A percentile compares a stretch with the other conserved stretches of the same genome.
These are phyloP conservation scores for Pythium grandisporangium DNA, from an alignment of 352 stramenopile species.

Conservation along the genomic window DNA sequence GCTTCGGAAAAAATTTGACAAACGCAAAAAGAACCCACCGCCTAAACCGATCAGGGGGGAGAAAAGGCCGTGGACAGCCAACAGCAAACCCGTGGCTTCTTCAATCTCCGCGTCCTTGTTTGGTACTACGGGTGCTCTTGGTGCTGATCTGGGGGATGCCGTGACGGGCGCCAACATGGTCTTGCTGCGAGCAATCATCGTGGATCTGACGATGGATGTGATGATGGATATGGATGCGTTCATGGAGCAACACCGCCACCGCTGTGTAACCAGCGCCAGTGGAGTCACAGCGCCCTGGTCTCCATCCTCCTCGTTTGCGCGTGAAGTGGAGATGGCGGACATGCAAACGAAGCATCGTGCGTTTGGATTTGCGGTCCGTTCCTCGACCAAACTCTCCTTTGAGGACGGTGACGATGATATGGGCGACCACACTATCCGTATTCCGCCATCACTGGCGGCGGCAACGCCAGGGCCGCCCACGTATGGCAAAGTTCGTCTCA, in stretches of 20 bases:
- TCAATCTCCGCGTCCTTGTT: too few species aligned
- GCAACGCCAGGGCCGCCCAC: constrained; percentile 3
- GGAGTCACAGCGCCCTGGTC: constrained; percentile 27
- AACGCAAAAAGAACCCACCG: too few species aligned
- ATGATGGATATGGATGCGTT: constrained; percentile 51
- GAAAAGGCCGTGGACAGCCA: too few species aligned
- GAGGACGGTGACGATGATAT: constrained; percentile 2
- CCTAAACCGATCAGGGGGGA: too few species aligned
- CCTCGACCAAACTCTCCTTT: constrained; percentile 1
- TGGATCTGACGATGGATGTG: constrained; percentile 41
- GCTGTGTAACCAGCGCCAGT: constrained; percentile 16
- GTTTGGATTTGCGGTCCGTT: constrained; percentile 20
- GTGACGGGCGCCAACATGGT: constrained; percentile 5
- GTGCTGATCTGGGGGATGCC: too few species aligned
- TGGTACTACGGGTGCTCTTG: too few species aligned
- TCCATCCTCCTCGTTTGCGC: constrained; percentile 18
- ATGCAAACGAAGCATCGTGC: constrained; percentile 23
- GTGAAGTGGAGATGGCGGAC: constrained; percentile 16
- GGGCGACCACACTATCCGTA: constrained; percentile 8
- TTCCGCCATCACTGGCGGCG: constrained; percentile 7
- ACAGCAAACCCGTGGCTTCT: too few species aligned
- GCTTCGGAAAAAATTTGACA: too few species aligned
- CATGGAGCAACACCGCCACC: constrained; percentile 26
- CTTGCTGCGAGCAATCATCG: constrained; percentile 28
- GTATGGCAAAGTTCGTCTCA: constrained; percentile 19